Evolutionary conservation across 352 stramenopile species (phyloP).

Genomic region (Globisporangium irregulare): DNA sequence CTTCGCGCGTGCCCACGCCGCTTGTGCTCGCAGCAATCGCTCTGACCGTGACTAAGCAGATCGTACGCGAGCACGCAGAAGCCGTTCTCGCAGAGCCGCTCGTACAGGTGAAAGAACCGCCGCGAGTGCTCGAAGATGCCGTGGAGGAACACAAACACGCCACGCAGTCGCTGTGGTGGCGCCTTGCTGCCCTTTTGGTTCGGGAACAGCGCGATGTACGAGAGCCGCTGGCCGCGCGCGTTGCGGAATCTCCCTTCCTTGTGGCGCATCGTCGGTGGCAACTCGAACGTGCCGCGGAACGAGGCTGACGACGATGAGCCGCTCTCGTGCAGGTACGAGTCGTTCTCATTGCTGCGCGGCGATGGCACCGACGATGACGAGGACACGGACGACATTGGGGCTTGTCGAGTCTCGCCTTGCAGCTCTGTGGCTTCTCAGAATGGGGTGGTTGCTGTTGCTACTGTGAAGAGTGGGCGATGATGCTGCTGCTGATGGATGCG

Average conservation of each 20-base stretch:
- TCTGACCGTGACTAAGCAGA: slow-evolving; percentile 40
- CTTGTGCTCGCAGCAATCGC: slow-evolving; percentile 32
- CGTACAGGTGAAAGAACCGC: slow-evolving; percentile 44
- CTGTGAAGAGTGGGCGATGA: neutral
- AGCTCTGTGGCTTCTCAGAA: neutral
- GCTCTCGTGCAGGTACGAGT: neutral
- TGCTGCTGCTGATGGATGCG: neutral
- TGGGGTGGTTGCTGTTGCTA: neutral
- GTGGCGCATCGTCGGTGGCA: slow-evolving; percentile 33
- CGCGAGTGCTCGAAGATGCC: slow-evolving; percentile 44
- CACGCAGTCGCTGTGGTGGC: slow-evolving; percentile 21
- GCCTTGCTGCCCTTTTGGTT: neutral
- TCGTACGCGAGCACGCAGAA: slow-evolving; percentile 54
- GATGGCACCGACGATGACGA: neutral
- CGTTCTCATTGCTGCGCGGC: neutral
- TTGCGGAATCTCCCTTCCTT: slow-evolving; percentile 38
- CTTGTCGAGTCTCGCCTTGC: neutral
- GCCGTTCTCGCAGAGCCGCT: slow-evolving; percentile 29
- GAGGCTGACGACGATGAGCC: neutral
- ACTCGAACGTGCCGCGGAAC: slow-evolving; percentile 22
- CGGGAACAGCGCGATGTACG: slow-evolving; percentile 41
- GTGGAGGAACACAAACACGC: slow-evolving; percentile 45
- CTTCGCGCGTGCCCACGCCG: slow-evolving; percentile 27
- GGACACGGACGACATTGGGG: slow-evolving; percentile 1
- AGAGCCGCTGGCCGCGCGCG: slow-evolving; percentile 36